These are phyloP conservation scores for Hypoxylon intermedium DNA, from an alignment of 495 filamentous ascomycete species.

Conservation along the genomic window DNA sequence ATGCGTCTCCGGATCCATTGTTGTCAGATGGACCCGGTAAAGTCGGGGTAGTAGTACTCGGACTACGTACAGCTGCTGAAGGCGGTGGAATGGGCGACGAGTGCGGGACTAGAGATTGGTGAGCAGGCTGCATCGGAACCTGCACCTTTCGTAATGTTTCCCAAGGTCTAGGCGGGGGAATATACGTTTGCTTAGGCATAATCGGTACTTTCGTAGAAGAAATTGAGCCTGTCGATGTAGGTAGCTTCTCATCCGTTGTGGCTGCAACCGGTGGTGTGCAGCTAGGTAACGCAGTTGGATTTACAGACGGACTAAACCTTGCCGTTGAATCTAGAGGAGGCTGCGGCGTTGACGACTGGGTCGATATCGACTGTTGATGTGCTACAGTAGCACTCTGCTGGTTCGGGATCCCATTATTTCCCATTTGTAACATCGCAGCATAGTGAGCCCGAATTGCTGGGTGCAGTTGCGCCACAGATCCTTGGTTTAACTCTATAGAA, in stretches of 20 bases:
- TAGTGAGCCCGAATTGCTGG: slow-evolving; percentile 57
- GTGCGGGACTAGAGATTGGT: slow-evolving; percentile 2
- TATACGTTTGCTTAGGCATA: slow-evolving; percentile 32
- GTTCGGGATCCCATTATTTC: slow-evolving; percentile 30
- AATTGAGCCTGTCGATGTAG: slow-evolving; percentile 5
- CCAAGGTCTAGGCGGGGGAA: slow-evolving; percentile 44
- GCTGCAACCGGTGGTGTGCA: background rate
- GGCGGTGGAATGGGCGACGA: too few species aligned
- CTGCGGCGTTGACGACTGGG: background rate
- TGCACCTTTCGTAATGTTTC: slow-evolving; percentile 39
- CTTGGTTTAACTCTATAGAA: slow-evolving; percentile 31
- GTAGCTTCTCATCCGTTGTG: slow-evolving; percentile 4
- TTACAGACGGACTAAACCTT: slow-evolving; percentile 7
- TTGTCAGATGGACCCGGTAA: slow-evolving; percentile 1
- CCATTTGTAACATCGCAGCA: slow-evolving; percentile 42
- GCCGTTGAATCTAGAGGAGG: slow-evolving; percentile 1
- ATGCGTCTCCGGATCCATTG: slow-evolving; percentile 8
- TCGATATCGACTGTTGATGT: slow-evolving; percentile 4
- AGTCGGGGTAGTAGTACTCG: background rate
- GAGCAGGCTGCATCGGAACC: slow-evolving; percentile 11
- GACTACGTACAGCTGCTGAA: too few species aligned
- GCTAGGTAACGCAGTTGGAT: background rate
- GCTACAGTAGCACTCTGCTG: slow-evolving; percentile 13
- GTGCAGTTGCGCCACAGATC: slow-evolving; percentile 45
- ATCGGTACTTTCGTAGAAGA: slow-evolving; percentile 1